These are phyloP conservation scores for Sesbania bispinosa DNA, from an alignment of 306 rosid species.

Conservation along the genomic window DNA sequence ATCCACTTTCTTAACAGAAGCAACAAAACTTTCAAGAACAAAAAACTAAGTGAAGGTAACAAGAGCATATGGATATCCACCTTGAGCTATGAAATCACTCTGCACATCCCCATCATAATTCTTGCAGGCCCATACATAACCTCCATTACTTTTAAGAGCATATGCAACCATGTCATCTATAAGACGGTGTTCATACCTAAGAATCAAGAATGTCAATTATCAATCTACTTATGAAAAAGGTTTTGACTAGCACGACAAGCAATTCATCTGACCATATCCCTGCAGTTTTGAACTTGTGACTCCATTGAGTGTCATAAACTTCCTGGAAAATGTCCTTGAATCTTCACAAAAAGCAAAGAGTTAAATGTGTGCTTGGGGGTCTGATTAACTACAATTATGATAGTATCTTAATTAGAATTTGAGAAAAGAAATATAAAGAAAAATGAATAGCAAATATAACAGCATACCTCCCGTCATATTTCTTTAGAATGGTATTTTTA, in stretches of 20 bases:
- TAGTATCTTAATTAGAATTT: neutral
- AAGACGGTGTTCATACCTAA: slow-evolving; percentile 97
- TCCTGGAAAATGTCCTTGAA: slow-evolving; percentile 99
- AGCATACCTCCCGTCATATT: slow-evolving; percentile 95
- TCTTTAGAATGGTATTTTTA: slow-evolving; percentile 91
- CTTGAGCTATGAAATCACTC: slow-evolving; percentile 98
- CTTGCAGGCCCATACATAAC: slow-evolving; percentile 99
- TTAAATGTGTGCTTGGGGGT: neutral
- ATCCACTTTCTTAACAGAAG: neutral
- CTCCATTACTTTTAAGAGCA: slow-evolving; percentile 95
- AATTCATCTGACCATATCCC: slow-evolving; percentile 74
- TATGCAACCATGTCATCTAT: slow-evolving; percentile 99
- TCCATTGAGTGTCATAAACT: slow-evolving; percentile 79
- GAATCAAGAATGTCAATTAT: slow-evolving; percentile 28
- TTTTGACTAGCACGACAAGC: slow-evolving; percentile 16
- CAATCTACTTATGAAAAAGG: neutral
- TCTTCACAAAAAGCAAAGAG: slow-evolving; percentile 47
- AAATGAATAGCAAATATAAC: neutral
- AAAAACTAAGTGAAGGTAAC: neutral
- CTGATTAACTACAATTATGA: neutral
- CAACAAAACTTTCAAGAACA: slow-evolving; percentile 16
- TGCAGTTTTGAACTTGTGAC: slow-evolving; percentile 81
- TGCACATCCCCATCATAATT: slow-evolving; percentile 98
- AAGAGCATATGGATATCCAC: slow-evolving; percentile 37
- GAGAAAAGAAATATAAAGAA: slow-evolving; percentile 5